Conservation (phyloP, 257 asterid species). For the Penstemon barbatus region DNA sequence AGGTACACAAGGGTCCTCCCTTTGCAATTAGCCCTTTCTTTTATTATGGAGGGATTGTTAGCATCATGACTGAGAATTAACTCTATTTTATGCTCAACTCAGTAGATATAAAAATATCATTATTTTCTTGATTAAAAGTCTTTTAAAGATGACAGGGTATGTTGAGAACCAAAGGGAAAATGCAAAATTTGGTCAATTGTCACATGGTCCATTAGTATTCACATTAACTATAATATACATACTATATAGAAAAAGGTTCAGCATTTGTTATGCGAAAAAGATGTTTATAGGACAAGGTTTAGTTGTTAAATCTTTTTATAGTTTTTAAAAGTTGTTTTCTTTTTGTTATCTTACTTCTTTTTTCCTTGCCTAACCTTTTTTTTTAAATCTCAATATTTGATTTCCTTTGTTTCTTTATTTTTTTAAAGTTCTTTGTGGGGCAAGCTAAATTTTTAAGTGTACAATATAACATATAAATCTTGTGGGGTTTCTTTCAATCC, state of each 20-base stretch:
- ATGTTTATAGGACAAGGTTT: background rate
- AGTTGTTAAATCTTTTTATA: background rate
- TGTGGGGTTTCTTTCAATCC: too few relatives aligned
- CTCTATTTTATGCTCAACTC: background rate
- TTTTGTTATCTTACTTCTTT: too few relatives aligned
- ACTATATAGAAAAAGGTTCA: background rate
- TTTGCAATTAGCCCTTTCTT: constrained; percentile 3
- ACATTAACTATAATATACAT: background rate
- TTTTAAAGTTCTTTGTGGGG: too few relatives aligned
- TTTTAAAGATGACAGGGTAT: too few relatives aligned
- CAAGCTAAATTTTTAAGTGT: too few relatives aligned
- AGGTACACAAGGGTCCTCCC: background rate
- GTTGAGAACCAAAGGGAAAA: too few relatives aligned
- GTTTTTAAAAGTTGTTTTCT: background rate
- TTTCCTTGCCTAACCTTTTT: too few relatives aligned
- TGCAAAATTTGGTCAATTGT: background rate
- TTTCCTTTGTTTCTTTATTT: too few relatives aligned
- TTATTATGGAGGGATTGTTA: background rate
- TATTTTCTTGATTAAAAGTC: background rate
- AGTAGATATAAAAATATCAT: background rate
- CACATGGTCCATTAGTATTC: background rate
- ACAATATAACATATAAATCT: too few relatives aligned
- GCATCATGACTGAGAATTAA: background rate
- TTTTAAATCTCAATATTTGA: too few relatives aligned
- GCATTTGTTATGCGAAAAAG: background rate